Base-by-base conservation (phyloP, 352 stramenopile species). In the Blastocystis sp. region DNA sequence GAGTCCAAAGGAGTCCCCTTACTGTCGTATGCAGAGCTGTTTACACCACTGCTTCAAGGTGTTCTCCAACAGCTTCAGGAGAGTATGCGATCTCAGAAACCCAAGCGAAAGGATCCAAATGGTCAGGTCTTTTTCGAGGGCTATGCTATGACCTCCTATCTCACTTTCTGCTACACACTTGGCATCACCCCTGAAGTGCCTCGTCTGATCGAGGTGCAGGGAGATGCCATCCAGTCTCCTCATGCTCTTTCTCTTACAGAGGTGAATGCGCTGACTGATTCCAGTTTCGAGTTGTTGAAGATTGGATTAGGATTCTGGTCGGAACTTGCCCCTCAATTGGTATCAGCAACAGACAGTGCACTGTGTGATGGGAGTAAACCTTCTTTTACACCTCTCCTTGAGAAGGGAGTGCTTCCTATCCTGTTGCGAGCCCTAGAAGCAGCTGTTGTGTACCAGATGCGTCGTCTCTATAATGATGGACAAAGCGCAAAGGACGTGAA, bases 371-470 rank as follows among this genome's bases (percentile, higher is more conserved):
- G 48, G 6, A 53, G n/a, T 13, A 62, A 84, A 33, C 53, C 59
- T 48, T 33, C 40, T 19, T 76, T 76, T 51, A 42, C 58, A 30
- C 78, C 78, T 19, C 37, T 77, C 6, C 48, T 89, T 22, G 66
- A 79, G 60, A 89, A 89, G 60, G 78, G 78, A n/a, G 66, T 89
- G 22, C 27, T 60, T 27, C 78, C 78, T 0, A 30, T 79, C 27
- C 24, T 89, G 22, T 30, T 89, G 24, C 60, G 78, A 35, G 59
- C 35, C 6, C 27, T 89, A 17, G 78, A 89, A 42, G 53, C 53
- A n/a, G 57, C 44, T 5, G 44, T 73, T 48, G 42, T 89, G 19
- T 48, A 56, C 30, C 37, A 64, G 24, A 89, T 89, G 78, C 68
- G 62, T 13, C 35, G 24, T 11, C 66, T 89, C 48, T 89, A 79